Base-by-base conservation (phyloP, 129 eudicot genomes). In the Glebionis coronaria region DNA sequence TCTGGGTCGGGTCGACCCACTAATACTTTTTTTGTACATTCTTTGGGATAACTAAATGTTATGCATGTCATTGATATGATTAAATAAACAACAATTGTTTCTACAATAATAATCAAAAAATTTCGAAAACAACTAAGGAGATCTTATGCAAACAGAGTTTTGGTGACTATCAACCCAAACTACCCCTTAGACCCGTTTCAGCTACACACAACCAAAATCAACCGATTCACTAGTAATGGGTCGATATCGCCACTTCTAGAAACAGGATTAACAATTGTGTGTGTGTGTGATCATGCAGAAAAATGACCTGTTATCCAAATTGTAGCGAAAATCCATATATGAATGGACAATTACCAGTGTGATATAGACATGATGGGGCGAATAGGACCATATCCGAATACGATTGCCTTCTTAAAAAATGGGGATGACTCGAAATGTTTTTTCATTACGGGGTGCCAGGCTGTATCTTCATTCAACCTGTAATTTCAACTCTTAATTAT, bases 391-490 rank as follows among this genome's bases (percentile, higher is more conserved):
- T 93, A 93, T 40, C 82, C 97, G 53, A 49, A 82, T 65, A 86
- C 55, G 49, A 88, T 81, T 15, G 92, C 95, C 79, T 82, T 93
- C 50, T 87, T 73, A 10, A 86, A 72, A 65, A 62, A 0, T 25
- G 95, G 79, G 11, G 72, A 70, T 56, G 80, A 78, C 2, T 93
- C 76, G 19, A 93, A 79, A 73, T 86, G 81, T 61, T 71, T 80
- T 61, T 52, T 61, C 78, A 70, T 65, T 28, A 90, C 82, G 38
- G 98, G 98, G 58, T 80, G 92, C 98, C 98, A 93, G 59, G 98
- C 98, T 60, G 96, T 93, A 81, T 93, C 98, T 70, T 84, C 90
- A 12, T 46, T 20, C 86, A 93, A 77, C 98, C 98, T 88, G 65
- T 27, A 75, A 54, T 38, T 35, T 27, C 63, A 28, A n/a, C n/a